These are phyloP conservation scores for Ganoderma lingzhi DNA, from an alignment of 1,284 basidiomycete species.

Conservation along the genomic window DNA sequence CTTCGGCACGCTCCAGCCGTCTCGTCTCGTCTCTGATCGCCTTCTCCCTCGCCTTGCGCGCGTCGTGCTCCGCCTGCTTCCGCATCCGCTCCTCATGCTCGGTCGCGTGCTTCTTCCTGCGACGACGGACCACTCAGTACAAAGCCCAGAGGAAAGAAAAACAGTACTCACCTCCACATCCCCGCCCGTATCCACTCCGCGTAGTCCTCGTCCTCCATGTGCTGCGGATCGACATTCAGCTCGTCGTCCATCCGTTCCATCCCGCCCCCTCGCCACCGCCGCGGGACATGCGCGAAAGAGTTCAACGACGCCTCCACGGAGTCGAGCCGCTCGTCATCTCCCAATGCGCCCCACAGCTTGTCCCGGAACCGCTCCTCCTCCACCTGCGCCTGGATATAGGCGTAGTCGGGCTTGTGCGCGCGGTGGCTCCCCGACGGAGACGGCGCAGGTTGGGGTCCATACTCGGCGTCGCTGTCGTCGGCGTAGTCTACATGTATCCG, in stretches of 20 bases:
- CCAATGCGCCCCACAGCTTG: conserved; percentile 74
- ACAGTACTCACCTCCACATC: conserved; percentile 73
- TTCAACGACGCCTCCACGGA: conserved; percentile 68
- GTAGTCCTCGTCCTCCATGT: conserved; percentile 87
- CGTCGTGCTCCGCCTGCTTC: conserved; percentile 57
- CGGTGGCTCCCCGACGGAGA: conserved; percentile 28
- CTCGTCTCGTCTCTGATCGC: conserved; percentile 60
- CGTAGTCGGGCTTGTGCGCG: conserved; percentile 56
- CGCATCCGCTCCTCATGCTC: conserved; percentile 70
- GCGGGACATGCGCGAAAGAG: conserved; percentile 71
- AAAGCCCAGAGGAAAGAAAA: neutral
- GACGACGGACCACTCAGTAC: neutral
- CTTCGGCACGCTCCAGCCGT: conserved; percentile 59
- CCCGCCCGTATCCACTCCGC: conserved; percentile 81
- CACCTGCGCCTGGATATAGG: conserved; percentile 57
- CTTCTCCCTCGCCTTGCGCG: conserved; percentile 61
- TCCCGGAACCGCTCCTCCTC: conserved; percentile 73
- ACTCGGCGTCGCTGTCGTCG: conserved; percentile 36
- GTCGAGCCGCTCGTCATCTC: conserved; percentile 73
- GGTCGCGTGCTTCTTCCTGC: conserved; percentile 70
- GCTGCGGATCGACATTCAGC: conserved; percentile 57
- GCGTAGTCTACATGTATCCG: neutral
- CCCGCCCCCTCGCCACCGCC: conserved; percentile 55
- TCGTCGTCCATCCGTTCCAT: conserved; percentile 58
- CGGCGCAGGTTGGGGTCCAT: conserved; percentile 39